Base-by-base conservation (phyloP, 768 basidiomycete genomes). In the Ramaria rubella region DNA sequence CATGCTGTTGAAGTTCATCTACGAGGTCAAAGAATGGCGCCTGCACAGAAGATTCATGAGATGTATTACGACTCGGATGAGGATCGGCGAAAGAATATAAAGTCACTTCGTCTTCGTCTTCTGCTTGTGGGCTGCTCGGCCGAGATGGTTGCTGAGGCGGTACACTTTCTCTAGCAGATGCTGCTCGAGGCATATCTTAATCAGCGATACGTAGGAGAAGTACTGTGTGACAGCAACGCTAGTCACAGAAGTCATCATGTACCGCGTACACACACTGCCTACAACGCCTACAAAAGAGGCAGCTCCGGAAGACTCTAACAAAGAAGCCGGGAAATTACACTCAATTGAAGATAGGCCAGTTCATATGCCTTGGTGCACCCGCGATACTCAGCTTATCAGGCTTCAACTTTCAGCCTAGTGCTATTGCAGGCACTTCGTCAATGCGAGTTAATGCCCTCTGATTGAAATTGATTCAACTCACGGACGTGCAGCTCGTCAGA, bases 1-100 rank as follows among this genome's bases (percentile, higher is more conserved):
- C 89, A 66, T 91, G 86, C 61, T 87, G 84, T 64, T 91, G 89
- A 14, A 91, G 82, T 60, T 90, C 89, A 62, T 91, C 89, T n/a
- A 91, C 79, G 21, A 73, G 82, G 64, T 90, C 88, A 62, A 90
- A 91, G 68, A 77, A 87, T 6, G 79, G 74, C 1, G 70, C 67
- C 85, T 86, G 45, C 9, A 2, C 19, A 27, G 11, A 14, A 24
- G 43, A 21, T 19, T 17, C 8, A 24, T 45, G 43, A 24, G 46
- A 48, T 48, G 27, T 48, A 48, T 8, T 12, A 17, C n/a, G n/a
- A n/a, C n/a, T n/a, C n/a, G n/a, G n/a, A 24, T 27, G 23, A n/a
- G 26, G 11, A 9, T 5, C 3, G 46, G 29, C 24, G 29, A 48
- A 24, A 23, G 33, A 50, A 43, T 14, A 30, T 19, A 55, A 15